Conservation (phyloP, 1,284 basidiomycete species). For the Irpex lacteus region DNA sequence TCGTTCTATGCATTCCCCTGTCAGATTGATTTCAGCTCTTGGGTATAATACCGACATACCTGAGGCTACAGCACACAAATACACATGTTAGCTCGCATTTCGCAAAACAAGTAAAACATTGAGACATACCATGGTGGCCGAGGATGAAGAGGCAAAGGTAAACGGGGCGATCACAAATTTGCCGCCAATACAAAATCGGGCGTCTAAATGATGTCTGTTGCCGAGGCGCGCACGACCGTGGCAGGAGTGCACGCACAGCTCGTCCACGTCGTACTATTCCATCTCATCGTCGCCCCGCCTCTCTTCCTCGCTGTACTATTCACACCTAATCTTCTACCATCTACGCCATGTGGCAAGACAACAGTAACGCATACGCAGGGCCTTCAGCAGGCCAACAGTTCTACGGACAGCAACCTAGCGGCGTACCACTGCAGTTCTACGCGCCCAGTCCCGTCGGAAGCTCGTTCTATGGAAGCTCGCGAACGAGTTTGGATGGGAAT, state of each 20-base stretch:
- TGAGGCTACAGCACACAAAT: slow-evolving; percentile 52
- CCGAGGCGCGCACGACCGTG: slow-evolving; percentile 7
- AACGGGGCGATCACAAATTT: slow-evolving; percentile 11
- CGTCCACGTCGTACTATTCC: background rate
- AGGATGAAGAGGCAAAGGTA: slow-evolving; percentile 26
- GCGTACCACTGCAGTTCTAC: slow-evolving; percentile 74
- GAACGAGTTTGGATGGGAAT: slow-evolving; percentile 74
- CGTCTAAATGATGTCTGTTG: slow-evolving; percentile 7
- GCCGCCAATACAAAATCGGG: slow-evolving; percentile 5
- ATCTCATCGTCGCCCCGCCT: background rate
- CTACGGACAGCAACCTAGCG: slow-evolving; percentile 47
- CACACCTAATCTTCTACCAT: background rate
- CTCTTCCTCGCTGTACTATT: slow-evolving; percentile 5
- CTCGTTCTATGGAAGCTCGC: slow-evolving; percentile 64
- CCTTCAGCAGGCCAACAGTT: slow-evolving; percentile 52
- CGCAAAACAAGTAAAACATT: background rate
- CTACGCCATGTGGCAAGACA: slow-evolving; percentile 69
- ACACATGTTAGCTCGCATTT: slow-evolving; percentile 14
- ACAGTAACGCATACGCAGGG: slow-evolving; percentile 46
- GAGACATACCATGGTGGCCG: slow-evolving; percentile 51
- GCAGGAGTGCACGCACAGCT: background rate
- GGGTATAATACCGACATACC: slow-evolving; percentile 36
- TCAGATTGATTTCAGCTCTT: background rate
- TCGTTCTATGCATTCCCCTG: slow-evolving; percentile 59
- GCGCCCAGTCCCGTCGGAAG: slow-evolving; percentile 49